phyloP scores from a whole-genome alignment of 768 basidiomycete genomes.

The Panus rudis region DNA sequence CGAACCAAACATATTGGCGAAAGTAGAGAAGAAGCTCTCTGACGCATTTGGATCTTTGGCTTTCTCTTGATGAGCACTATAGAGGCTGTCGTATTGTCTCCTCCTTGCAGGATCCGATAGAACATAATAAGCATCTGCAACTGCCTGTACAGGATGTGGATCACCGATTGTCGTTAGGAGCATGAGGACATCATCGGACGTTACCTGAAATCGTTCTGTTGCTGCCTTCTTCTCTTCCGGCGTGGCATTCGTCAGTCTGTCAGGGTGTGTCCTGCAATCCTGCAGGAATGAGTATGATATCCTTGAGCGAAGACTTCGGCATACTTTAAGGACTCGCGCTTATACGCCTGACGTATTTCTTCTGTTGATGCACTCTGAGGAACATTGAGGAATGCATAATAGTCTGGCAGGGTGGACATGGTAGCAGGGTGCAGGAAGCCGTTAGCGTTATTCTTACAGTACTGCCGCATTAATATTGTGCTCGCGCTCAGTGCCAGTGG shows the following conservation, averaged over 20 bases:
- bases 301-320: constrained; percentile 5
- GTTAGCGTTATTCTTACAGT: too few relatives aligned
- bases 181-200: constrained; percentile 8
- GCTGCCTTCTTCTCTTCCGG: constrained; percentile 63
- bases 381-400: constrained; percentile 59
- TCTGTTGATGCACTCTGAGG: constrained; percentile 54
- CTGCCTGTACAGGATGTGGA: constrained; percentile 40
- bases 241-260: constrained; percentile 66
- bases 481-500: too few relatives aligned
- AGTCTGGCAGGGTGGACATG: constrained; percentile 78
- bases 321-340: constrained; percentile 70
- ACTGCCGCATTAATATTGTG: too few relatives aligned
- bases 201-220: constrained; percentile 81
- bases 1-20: constrained; percentile 62
- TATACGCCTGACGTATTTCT: constrained; percentile 72
- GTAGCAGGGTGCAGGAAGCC: too few relatives aligned
- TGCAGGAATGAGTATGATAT: constrained; percentile 13
- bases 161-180: not conserved
- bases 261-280: constrained; percentile 73
- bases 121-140: constrained; percentile 93
- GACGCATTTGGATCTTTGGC: constrained; percentile 63
- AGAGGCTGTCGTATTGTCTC: constrained; percentile 65
- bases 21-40: constrained; percentile 68
- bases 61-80: constrained; percentile 41
- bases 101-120: constrained; percentile 73